Evolutionary conservation across 139 green algal genomes (phyloP), one percentile per base, ranked within the genome.

Genomic region (Chlorella sp.): DNA sequence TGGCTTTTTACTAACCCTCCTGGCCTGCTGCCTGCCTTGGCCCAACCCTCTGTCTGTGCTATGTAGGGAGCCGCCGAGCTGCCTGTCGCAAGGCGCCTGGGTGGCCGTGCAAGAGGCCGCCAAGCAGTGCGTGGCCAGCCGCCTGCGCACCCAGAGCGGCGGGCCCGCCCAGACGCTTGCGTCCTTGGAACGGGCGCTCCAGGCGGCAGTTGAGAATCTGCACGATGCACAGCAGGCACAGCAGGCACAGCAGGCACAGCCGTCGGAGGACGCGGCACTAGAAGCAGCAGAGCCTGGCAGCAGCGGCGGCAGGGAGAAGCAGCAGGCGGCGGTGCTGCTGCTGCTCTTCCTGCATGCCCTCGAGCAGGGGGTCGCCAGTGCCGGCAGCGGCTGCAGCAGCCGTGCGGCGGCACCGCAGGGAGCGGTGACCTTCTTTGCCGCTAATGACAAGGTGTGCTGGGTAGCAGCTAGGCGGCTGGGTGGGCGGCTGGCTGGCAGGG

Each of bases 101-200:
- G n/a, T 22, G 53, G 88, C 91, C 5, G 40, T 94, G n/a, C 94
- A 96, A 40, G 94, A 96, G 89, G 93, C 84, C 0, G 94, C 94
- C 11, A 91, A 90, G 87, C 81, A 94, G 1, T 92, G 89, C 53
- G 92, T 96, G 3, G 89, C 82, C 0, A 32, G 73, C 0, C 90
- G 94, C n/a, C 90, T 98, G 89, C 91, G 92, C 32, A 97, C 95
- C 0, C 95, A 97, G 66, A 32, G 95, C 21, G 96, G 96, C 30
- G 94, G 93, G 0, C 92, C 96, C 0, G 92, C 92, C 16, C 93
- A 98, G 73, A 98, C 91, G 26, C 94, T 98, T 57, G 92, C 88
- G 30, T 92, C 92, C 15, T 53, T 98, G 40, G 96, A 98, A 75
- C 61, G 86, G 22, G 79, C 93, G 68, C 76, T 97, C 64, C 92